phyloP scores from a whole-genome alignment of 176 grass and related monocot genomes.

The Saccharum officinarum region DNA sequence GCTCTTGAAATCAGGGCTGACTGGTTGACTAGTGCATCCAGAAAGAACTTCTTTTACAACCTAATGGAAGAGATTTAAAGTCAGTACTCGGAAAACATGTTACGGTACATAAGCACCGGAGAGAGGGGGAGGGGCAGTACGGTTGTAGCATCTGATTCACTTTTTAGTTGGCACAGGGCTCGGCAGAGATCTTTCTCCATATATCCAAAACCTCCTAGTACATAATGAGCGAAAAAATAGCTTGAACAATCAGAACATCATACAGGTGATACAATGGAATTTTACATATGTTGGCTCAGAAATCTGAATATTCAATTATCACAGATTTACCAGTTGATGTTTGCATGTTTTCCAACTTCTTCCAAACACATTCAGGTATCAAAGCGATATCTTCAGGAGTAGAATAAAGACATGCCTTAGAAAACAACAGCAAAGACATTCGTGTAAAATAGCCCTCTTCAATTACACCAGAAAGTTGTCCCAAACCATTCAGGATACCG shows the following conservation, averaged over 20 bases:
- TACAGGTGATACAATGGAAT: slow-evolving; percentile 1
- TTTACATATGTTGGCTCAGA: slow-evolving; percentile 14
- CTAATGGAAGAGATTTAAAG: slow-evolving; percentile 49
- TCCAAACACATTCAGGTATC: slow-evolving; percentile 94
- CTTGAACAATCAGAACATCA: slow-evolving; percentile 2
- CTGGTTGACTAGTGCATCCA: slow-evolving; percentile 39
- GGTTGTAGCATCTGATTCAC: slow-evolving; percentile 65
- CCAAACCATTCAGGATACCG: slow-evolving; percentile 50
- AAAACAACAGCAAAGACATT: slow-evolving; percentile 81
- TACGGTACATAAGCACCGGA: not conserved
- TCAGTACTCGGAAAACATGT: slow-evolving; percentile 4
- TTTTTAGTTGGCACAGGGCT: slow-evolving; percentile 78
- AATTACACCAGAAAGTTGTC: slow-evolving; percentile 58
- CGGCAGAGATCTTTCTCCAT: slow-evolving; percentile 82
- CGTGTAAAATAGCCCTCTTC: slow-evolving; percentile 76
- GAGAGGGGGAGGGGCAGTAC: slow-evolving; percentile 31
- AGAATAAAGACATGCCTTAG: slow-evolving; percentile 88
- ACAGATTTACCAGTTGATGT: slow-evolving; percentile 59
- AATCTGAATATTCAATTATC: slow-evolving; percentile 13
- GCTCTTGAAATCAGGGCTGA: slow-evolving; percentile 55
- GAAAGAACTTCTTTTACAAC: slow-evolving; percentile 67
- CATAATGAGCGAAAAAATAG: slow-evolving; percentile 17
- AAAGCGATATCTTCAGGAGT: slow-evolving; percentile 81
- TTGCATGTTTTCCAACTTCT: slow-evolving; percentile 79
- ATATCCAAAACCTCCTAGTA: slow-evolving; percentile 63